Evolutionary conservation across 116 monocot genomes (phyloP).

Genomic region (Iris pallida): DNA sequence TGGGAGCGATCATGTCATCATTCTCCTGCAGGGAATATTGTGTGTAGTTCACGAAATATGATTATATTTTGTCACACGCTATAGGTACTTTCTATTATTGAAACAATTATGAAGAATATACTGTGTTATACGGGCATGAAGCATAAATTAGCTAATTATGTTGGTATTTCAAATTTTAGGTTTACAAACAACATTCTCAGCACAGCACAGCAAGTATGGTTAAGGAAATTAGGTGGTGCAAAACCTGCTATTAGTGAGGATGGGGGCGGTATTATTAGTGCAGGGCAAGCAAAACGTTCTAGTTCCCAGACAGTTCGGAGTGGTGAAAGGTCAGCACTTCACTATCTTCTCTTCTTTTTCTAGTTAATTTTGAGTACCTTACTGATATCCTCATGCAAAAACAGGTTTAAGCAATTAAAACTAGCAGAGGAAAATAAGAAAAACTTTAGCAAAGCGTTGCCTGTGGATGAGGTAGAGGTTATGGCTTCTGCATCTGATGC

Average conservation of each 20-base stretch:
- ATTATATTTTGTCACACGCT: too few species aligned
- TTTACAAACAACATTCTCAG: slow-evolving; percentile 95
- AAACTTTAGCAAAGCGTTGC: slow-evolving; percentile 30
- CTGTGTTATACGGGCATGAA: not conserved
- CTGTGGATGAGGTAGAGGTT: slow-evolving; percentile 31
- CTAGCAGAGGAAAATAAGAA: slow-evolving; percentile 51
- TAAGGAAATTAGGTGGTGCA: slow-evolving; percentile 92
- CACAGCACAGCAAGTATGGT: slow-evolving; percentile 92
- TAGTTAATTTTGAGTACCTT: not conserved
- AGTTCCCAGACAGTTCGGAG: slow-evolving; percentile 33
- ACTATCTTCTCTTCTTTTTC: not conserved
- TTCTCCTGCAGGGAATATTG: too few species aligned
- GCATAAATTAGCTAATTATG: slow-evolving; percentile 5
- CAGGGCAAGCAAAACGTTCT: slow-evolving; percentile 81
- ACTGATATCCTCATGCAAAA: slow-evolving; percentile 7
- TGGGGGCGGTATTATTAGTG: slow-evolving; percentile 82
- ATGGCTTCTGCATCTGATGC: slow-evolving; percentile 38
- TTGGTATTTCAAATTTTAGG: slow-evolving; percentile 33
- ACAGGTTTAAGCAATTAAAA: slow-evolving; percentile 89
- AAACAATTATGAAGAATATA: not conserved
- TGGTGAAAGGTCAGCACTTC: slow-evolving; percentile 70
- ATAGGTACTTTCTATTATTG: too few species aligned
- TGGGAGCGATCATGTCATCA: too few species aligned
- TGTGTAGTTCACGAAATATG: too few species aligned
- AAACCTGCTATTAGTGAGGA: slow-evolving; percentile 66